phyloP scores from a whole-genome alignment of 805 yeast species.

The Lipomyces starkeyi region DNA sequence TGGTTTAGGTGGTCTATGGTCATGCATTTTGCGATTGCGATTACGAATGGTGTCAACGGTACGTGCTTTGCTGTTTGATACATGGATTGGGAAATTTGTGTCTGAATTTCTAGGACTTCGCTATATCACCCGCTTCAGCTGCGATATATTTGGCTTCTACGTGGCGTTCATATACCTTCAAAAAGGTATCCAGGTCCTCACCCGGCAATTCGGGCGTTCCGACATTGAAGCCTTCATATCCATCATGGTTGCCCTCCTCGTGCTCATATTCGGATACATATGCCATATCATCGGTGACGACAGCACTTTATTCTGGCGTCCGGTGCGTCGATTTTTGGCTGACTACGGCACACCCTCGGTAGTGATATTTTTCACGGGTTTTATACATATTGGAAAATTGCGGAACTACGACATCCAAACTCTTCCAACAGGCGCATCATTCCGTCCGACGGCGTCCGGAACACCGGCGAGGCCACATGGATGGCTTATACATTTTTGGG shows the following conservation, averaged over 20 bases:
- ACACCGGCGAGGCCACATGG: constrained; percentile 57
- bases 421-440: constrained; percentile 74
- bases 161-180: constrained; percentile 86
- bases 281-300: constrained; percentile 63
- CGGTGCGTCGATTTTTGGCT: constrained; percentile 69
- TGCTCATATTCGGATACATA: constrained; percentile 77
- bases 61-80: constrained; percentile 45
- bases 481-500: constrained; percentile 83
- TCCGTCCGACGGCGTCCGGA: constrained; percentile 70
- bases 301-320: constrained; percentile 65
- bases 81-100: not conserved
- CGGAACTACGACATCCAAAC: constrained; percentile 60
- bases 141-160: constrained; percentile 88
- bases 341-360: constrained; percentile 87
- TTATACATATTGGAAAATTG: constrained; percentile 82
- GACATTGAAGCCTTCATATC: constrained; percentile 61
- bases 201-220: constrained; percentile 64
- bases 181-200: constrained; percentile 84
- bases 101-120: constrained; percentile 5
- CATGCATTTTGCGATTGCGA: constrained; percentile 75
- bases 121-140: constrained; percentile 32
- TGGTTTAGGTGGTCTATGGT: constrained; percentile 75
- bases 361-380: constrained; percentile 90
- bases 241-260: constrained; percentile 72
- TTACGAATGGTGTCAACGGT: constrained; percentile 68